phyloP scores from a whole-genome alignment of 352 stramenopile genomes.

The Phytophthora citricola region DNA sequence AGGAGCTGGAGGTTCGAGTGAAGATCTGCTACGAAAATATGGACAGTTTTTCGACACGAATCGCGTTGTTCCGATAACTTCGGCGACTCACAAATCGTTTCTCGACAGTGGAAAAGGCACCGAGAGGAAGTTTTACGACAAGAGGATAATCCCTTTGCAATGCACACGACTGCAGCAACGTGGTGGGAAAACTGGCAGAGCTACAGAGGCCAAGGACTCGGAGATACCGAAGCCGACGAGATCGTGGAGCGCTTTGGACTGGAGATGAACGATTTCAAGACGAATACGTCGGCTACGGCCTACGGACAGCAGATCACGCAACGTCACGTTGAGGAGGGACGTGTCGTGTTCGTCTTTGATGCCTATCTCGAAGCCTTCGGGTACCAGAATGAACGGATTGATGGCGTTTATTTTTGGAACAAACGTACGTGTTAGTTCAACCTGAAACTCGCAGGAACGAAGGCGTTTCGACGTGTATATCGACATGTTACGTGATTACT shows the following conservation, averaged over 20 bases:
- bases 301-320: slow-evolving; percentile 57
- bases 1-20: slow-evolving; percentile 37
- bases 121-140: slow-evolving; percentile 45
- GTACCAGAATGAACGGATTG: slow-evolving; percentile 48
- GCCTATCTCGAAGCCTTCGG: slow-evolving; percentile 55
- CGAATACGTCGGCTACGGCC: slow-evolving; percentile 50
- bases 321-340: slow-evolving; percentile 54
- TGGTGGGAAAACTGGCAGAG: slow-evolving; percentile 46
- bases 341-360: slow-evolving; percentile 62
- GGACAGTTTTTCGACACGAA: slow-evolving; percentile 37
- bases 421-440: slow-evolving; percentile 61
- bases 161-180: slow-evolving; percentile 31
- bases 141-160: slow-evolving; percentile 37
- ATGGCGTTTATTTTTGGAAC: slow-evolving; percentile 50
- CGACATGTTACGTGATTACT: slow-evolving; percentile 55
- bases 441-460: slow-evolving; percentile 20
- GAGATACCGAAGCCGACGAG: slow-evolving; percentile 42
- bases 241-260: slow-evolving; percentile 59
- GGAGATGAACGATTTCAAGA: slow-evolving; percentile 50
- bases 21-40: slow-evolving; percentile 41
- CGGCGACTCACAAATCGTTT: slow-evolving; percentile 14
- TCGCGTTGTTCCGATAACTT: slow-evolving; percentile 10
- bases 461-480: slow-evolving; percentile 43
- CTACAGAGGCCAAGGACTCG: slow-evolving; percentile 26
- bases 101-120: slow-evolving; percentile 30